These are phyloP conservation scores for Aspergillus proliferans DNA, from an alignment of 2,329 filamentous ascomycete genomes.

Conservation along the genomic window DNA sequence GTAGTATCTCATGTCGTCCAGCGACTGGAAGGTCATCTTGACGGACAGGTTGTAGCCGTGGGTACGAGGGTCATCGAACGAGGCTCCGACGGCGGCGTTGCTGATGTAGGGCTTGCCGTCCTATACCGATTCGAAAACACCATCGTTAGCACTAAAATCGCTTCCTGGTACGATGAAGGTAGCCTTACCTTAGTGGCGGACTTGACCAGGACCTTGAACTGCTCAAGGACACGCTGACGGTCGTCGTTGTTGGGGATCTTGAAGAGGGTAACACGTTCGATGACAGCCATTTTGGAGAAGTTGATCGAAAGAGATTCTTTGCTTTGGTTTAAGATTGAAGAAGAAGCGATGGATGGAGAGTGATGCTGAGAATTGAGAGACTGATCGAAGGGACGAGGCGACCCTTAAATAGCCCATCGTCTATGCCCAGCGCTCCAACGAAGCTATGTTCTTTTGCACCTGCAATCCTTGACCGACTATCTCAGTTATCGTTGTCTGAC, in stretches of 20 bases:
- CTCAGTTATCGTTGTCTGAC: too few relatives aligned
- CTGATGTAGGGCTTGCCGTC: slow-evolving; percentile 62
- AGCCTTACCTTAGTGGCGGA: slow-evolving; percentile 24
- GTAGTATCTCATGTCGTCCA: slow-evolving; percentile 61
- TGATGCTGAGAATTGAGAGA: not conserved
- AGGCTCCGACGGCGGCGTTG: slow-evolving; percentile 45
- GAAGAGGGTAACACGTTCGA: slow-evolving; percentile 43
- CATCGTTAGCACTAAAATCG: too few relatives aligned
- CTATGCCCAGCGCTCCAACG: not conserved
- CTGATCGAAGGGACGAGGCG: not conserved
- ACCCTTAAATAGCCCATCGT: not conserved
- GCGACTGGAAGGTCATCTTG: slow-evolving; percentile 53
- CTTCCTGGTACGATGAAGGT: not conserved
- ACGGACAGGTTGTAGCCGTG: slow-evolving; percentile 58
- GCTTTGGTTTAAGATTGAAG: not conserved
- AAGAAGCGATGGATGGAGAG: not conserved
- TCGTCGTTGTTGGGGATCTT: slow-evolving; percentile 38
- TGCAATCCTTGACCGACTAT: too few relatives aligned
- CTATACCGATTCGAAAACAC: slow-evolving; percentile 31
- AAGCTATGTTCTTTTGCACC: too few relatives aligned
- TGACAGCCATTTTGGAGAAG: slow-evolving; percentile 7
- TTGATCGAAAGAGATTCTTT: not conserved
- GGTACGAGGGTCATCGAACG: slow-evolving; percentile 49
- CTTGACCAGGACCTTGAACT: slow-evolving; percentile 28
- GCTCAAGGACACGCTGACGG: slow-evolving; percentile 30